A percentile compares a stretch with the other conserved stretches of the same genome.
Evolutionary conservation across 345 rosid genomes (phyloP).

Genomic region (Salix brachista): DNA sequence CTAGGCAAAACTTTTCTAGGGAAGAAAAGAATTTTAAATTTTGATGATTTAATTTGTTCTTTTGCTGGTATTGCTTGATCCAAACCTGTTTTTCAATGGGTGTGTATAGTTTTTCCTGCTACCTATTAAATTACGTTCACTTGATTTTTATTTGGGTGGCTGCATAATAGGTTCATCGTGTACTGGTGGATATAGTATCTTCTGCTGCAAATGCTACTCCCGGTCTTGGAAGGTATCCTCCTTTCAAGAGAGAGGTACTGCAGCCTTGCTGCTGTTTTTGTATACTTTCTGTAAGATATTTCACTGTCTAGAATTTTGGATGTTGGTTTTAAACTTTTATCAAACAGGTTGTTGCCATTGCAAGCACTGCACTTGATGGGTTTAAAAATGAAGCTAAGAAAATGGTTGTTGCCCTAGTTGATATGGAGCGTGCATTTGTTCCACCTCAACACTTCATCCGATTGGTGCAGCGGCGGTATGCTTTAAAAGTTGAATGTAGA

Average conservation of each 20-base stretch:
- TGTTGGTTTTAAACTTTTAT: slow-evolving; percentile 7
- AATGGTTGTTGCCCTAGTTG: slow-evolving; percentile 96
- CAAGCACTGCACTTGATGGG: slow-evolving; percentile 83
- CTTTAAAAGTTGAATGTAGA: not conserved
- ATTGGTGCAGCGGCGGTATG: slow-evolving; percentile 88
- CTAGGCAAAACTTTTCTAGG: not conserved
- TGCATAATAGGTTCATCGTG: slow-evolving; percentile 76
- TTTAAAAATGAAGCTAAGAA: slow-evolving; percentile 90
- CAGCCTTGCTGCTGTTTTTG: slow-evolving; percentile 1
- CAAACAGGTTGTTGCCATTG: slow-evolving; percentile 83
- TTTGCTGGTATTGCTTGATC: not conserved
- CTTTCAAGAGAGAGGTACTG: slow-evolving; percentile 90
- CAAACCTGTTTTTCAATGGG: not conserved
- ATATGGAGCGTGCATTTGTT: slow-evolving; percentile 99
- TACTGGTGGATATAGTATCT: slow-evolving; percentile 81
- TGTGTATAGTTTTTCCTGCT: not conserved
- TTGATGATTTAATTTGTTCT: not conserved
- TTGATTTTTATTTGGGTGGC: not conserved
- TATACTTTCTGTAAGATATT: not conserved
- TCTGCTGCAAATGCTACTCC: slow-evolving; percentile 91
- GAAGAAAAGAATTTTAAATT: not conserved
- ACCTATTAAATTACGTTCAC: not conserved
- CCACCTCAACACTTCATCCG: slow-evolving; percentile 99
- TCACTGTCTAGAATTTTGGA: not conserved
- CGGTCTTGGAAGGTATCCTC: slow-evolving; percentile 98